Evolutionary conservation across 2,329 filamentous ascomycete species (phyloP), one percentile per base, ranked within the genome.

Genomic region (Penicillium psychrosexuale): DNA sequence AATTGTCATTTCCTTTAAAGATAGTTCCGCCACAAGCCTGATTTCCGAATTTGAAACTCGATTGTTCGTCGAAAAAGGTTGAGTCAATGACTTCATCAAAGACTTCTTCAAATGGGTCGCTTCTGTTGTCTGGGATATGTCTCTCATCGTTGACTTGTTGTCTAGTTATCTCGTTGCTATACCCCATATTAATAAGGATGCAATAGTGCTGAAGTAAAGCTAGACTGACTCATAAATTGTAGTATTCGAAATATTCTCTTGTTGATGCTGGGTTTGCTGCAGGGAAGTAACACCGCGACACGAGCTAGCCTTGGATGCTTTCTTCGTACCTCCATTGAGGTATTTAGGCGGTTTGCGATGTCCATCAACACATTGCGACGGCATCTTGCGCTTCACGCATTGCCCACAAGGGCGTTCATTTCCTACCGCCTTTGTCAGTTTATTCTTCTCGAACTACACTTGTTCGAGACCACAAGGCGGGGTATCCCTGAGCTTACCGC

Each of bases 341-440:
- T 60, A 60, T 51, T 58, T 60, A 2, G 55, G 58, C 5, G 24
- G 43, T 17, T 60, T 58, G 7, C 52, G 55, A 31, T 28, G 3
- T 13, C 58, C 55, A n/a, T 60, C 58, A 2, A 58, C 52, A 37
- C 55, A 60, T 39, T 42, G 43, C 1, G 34, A 24, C 37, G 49
- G 19, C 38, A 49, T 36, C 8, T 47, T 50, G 4, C 55, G 58
- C 3, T 39, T 50, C 1, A 39, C 36, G 15, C 58, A 60, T 53
- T 53, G 42, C 11, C 34, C 28, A 30, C 58, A 60, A 22, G 58
- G 58, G 1, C 55, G 40, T 19, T 60, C 52, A 37, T 60, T 56
- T 30, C 58, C 58, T 60, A 30, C 7, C 12, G 3, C 8, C 1
- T 15, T 30, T 28, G n/a, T 58, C 3, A 56, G 47, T 17, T 27